Conservation (phyloP, 192 early-diverging fungal genomes). For the Coemansia sp. region DNA sequence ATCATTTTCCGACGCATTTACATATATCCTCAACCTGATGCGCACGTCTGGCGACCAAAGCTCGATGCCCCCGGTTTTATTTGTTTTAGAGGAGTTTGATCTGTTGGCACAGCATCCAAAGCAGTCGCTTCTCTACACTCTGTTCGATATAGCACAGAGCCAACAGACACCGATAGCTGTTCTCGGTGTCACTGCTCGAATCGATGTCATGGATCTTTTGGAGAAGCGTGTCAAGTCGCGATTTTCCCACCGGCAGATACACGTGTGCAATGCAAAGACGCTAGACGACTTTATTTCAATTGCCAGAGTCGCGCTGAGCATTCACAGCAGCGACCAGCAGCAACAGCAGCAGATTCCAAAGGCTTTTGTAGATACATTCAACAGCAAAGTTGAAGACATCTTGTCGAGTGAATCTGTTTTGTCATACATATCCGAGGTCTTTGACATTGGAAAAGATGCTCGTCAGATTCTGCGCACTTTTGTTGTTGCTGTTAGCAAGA, state of each 20-base stretch:
- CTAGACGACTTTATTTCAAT: constrained; percentile 61
- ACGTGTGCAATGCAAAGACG: constrained; percentile 58
- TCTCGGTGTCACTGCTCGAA: constrained; percentile 76
- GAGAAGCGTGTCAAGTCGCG: constrained; percentile 95
- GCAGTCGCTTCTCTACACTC: constrained; percentile 88
- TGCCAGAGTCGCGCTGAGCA: constrained; percentile 52
- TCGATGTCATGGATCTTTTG: constrained; percentile 78
- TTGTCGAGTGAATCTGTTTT: constrained; percentile 14
- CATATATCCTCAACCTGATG: constrained; percentile 40
- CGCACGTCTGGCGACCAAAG: constrained; percentile 13
- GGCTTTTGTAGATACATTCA: constrained; percentile 48
- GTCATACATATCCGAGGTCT: constrained; percentile 15
- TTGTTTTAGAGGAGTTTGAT: constrained; percentile 94
- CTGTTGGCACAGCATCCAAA: constrained; percentile 89
- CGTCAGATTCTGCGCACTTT: constrained; percentile 32
- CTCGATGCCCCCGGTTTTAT: constrained; percentile 55
- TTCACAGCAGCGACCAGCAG: constrained; percentile 6
- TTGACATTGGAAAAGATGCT: constrained; percentile 37
- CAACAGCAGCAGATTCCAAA: constrained; percentile 10
- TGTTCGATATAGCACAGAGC: constrained; percentile 88
- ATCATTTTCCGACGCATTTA: constrained; percentile 36
- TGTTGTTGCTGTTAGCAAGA: constrained; percentile 10
- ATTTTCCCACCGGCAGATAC: constrained; percentile 84
- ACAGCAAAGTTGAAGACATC: constrained; percentile 32
- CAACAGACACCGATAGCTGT: constrained; percentile 82